A percentile compares a stretch with the other conserved stretches of the same genome.
These are phyloP conservation scores for Heterobasidion occidentale DNA, from an alignment of 1,284 basidiomycete genomes.

Conservation along the genomic window DNA sequence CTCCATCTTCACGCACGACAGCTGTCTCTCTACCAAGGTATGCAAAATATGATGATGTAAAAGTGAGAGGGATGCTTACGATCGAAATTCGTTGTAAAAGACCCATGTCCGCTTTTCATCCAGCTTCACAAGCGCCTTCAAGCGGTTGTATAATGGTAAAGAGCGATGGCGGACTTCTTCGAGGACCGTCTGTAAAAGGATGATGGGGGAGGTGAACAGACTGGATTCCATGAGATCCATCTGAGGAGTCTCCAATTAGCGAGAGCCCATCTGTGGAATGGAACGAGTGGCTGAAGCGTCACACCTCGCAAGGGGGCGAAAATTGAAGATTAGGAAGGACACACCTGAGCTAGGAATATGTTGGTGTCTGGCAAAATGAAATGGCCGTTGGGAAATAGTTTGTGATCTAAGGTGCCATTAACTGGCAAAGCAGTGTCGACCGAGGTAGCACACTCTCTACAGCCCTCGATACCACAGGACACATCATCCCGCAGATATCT, in stretches of 20 bases:
- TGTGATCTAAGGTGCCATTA: conserved; percentile 36
- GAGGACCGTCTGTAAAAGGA: conserved; percentile 91
- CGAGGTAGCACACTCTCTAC: conserved; percentile 49
- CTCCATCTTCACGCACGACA: conserved; percentile 61
- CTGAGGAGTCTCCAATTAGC: conserved; percentile 28
- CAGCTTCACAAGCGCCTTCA: conserved; percentile 73
- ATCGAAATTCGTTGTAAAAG: conserved; percentile 89
- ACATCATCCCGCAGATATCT: conserved; percentile 93
- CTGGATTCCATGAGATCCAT: conserved; percentile 87
- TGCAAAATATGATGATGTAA: conserved; percentile 2
- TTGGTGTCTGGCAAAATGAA: conserved; percentile 95
- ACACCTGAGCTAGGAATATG: conserved; percentile 84
- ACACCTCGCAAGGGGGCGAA: neutral
- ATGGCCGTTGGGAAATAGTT: conserved; percentile 56
- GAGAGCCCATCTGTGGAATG: neutral
- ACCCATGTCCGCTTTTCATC: conserved; percentile 82
- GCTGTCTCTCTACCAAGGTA: conserved; percentile 61
- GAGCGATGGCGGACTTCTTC: conserved; percentile 96
- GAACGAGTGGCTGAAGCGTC: too few species aligned
- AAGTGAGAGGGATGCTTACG: conserved; percentile 36
- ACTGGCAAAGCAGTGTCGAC: conserved; percentile 31
- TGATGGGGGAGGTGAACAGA: conserved; percentile 70
- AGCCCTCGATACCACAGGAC: conserved; percentile 79
- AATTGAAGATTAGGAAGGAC: neutral
- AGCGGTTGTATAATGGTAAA: conserved; percentile 86